Evolutionary conservation across 495 filamentous ascomycete species (phyloP).

Genomic region (Jackrogersella multiformis): DNA sequence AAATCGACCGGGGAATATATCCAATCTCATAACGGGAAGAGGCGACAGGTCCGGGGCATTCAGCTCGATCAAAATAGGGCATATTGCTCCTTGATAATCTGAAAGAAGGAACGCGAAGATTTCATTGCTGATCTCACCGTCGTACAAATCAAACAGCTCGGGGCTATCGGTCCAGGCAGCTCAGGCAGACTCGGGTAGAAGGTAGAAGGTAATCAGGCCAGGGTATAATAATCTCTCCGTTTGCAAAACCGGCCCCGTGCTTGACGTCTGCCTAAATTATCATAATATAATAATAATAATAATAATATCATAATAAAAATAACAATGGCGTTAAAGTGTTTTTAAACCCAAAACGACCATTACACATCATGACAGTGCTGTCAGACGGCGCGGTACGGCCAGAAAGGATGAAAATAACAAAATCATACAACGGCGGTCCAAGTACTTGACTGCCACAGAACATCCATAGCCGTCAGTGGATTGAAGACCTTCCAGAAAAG

Average conservation of each 20-base stretch:
- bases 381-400: slow-evolving; percentile 28
- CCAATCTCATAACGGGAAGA: slow-evolving; percentile 37
- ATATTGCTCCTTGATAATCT: slow-evolving; percentile 27
- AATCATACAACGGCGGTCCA: slow-evolving; percentile 1
- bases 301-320: slow-evolving; percentile 40
- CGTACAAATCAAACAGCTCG: slow-evolving; percentile 44
- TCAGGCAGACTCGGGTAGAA: slow-evolving; percentile 23
- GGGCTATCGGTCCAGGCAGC: slow-evolving; percentile 18
- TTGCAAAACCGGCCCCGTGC: slow-evolving; percentile 15
- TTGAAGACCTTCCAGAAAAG: slow-evolving; percentile 27
- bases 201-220: slow-evolving; percentile 29
- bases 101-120: slow-evolving; percentile 35
- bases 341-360: slow-evolving; percentile 21
- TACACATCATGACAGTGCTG: slow-evolving; percentile 26
- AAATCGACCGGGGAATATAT: slow-evolving; percentile 34
- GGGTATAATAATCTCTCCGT: slow-evolving; percentile 37
- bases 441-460: slow-evolving; percentile 18
- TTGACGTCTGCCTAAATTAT: slow-evolving; percentile 28
- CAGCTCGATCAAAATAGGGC: slow-evolving; percentile 36
- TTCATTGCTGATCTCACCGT: slow-evolving; percentile 47
- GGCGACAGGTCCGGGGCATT: slow-evolving; percentile 20
- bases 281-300: slow-evolving; percentile 1
- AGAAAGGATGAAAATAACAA: neutral
- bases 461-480: slow-evolving; percentile 17
- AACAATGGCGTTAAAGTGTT: slow-evolving; percentile 25